Evolutionary conservation across 1,284 basidiomycete genomes (phyloP), one percentile per base, ranked within the genome.

Genomic region (Mrakiaceae sp.): DNA sequence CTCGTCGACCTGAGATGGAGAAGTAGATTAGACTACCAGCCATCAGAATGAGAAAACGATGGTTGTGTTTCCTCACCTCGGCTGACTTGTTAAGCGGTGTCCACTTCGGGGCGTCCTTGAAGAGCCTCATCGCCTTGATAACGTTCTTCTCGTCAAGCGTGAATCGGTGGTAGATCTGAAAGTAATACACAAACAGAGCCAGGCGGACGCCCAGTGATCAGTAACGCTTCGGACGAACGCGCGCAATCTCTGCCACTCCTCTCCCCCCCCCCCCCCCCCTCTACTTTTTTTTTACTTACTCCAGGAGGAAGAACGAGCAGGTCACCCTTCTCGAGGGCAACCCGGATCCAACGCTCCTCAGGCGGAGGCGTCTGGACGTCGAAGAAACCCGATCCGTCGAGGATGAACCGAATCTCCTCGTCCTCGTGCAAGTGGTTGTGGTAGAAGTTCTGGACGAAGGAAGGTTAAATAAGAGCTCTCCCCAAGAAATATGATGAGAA

Each of bases 101-200:
- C 90, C 89, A 93, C 74, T 88, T 90, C 5, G 89, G 90, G 72
- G 90, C 88, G 68, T 92, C 89, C 86, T 91, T 74, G 83, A 91
- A 92, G 58, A 92, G 76, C 4, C 89, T 80, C 75, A 90, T 79
- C 1, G 86, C 85, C 66, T 84, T 83, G 73, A 90, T 84, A 53
- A 76, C 77, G 72, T 91, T 82, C 61, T 75, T 75, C 68, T 82
- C 80, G 72, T 90, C 88, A 39, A 91, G 81, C 0, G 87, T 90
- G 78, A 93, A 91, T 40, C 88, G 84, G 75, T 92, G 89, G 74
- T 90, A 91, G 69, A 90, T 89, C 79, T 74, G 65, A 1, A 6
- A 46, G 40, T 50, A 10, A 51, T 39, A 50, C n/a, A 56, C 11
- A 39, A 1, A 50, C 8, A 8, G 10, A 5, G n/a, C 11, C 5